Evolutionary conservation across 352 stramenopile genomes (phyloP).

Genomic region (Pythium myriotylum): DNA sequence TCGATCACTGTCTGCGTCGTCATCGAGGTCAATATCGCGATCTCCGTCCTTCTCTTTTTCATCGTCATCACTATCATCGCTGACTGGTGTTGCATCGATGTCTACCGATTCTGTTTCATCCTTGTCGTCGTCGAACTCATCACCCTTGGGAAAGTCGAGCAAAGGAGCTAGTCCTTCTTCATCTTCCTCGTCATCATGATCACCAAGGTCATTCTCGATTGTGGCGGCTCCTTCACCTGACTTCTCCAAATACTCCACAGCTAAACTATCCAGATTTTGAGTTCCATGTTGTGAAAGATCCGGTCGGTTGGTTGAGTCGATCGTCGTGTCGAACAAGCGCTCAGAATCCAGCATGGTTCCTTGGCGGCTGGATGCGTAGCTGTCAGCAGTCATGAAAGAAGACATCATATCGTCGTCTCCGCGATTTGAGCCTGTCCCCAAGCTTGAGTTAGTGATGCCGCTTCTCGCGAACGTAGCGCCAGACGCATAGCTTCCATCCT

Average conservation of each 20-base stretch:
- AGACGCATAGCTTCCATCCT: constrained; percentile 20
- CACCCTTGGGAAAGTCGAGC: constrained; percentile 22
- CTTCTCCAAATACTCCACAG: constrained; percentile 34
- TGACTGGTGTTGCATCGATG: constrained; percentile 17
- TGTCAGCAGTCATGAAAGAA: constrained; percentile 29
- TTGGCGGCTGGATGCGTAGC: constrained; percentile 19
- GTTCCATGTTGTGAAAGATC: constrained; percentile 10
- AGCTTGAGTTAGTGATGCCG: constrained; percentile 7
- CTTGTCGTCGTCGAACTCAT: constrained; percentile 13
- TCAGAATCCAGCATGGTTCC: constrained; percentile 19
- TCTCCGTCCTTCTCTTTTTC: constrained; percentile 31
- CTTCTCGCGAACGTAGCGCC: constrained; percentile 1
- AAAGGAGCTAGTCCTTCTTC: constrained; percentile 18
- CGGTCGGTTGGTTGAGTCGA: not conserved
- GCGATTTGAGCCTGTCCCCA: constrained; percentile 13
- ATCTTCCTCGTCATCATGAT: constrained; percentile 32
- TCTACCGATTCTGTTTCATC: constrained; percentile 29
- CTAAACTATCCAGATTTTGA: constrained; percentile 23
- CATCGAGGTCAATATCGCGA: constrained; percentile 25
- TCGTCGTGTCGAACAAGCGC: constrained; percentile 7
- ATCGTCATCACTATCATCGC: constrained; percentile 28
- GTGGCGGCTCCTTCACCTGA: constrained; percentile 25
- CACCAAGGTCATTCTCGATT: constrained; percentile 31
- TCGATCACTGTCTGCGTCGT: constrained; percentile 23
- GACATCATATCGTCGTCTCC: constrained; percentile 25